Base-by-base conservation (phyloP, 148 eudicot genomes). In the Arbutus unedo region DNA sequence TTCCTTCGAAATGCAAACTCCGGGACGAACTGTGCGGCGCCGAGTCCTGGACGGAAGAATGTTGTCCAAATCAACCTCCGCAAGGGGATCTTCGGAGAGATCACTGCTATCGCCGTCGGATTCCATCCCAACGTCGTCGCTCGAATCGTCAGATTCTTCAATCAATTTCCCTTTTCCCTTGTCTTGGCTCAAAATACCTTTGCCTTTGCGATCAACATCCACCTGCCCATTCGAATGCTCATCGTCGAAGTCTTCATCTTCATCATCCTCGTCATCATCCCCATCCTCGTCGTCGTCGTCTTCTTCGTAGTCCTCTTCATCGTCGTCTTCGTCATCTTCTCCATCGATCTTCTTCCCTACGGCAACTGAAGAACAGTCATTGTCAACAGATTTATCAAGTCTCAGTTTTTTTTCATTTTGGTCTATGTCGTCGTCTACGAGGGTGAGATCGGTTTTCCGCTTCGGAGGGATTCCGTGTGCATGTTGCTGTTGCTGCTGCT, bases 11-110 rank as follows among this genome's bases (percentile, higher is more conserved):
- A 90, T 89, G 62, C 82, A 81, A 76, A 90, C 51, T 2, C 94
- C 90, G 2, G 93, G 89, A 7, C 72, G 79, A 82, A 81, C 57
- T 0, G 79, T 70, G 48, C 88, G 87, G 54, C 93, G 76, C 3
- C 98, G 88, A 79, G 98, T 94, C 84, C 97, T 88, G 2, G 97
- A 91, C 2, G 98, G 97, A 11, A 94, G 91, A 83, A 94, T 94
- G 80, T 94, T 94, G 60, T 91, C 91, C 23, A 93, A 86, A 89
- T 94, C 95, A 41, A 94, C 98, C 82, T 94, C 98, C 0, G 98
- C 91, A 0, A 94, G 88, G 0, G 97, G 98, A 84, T 94, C 95
- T 14, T 93, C 98, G 0, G 84, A 90, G 2, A 93, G 88, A 76
- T 94, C 98, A 59, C 92, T 86, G 15, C 90, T 83, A 7, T 87